Conservation (phyloP, 257 asterid species). For the Solanum phureja region DNA sequence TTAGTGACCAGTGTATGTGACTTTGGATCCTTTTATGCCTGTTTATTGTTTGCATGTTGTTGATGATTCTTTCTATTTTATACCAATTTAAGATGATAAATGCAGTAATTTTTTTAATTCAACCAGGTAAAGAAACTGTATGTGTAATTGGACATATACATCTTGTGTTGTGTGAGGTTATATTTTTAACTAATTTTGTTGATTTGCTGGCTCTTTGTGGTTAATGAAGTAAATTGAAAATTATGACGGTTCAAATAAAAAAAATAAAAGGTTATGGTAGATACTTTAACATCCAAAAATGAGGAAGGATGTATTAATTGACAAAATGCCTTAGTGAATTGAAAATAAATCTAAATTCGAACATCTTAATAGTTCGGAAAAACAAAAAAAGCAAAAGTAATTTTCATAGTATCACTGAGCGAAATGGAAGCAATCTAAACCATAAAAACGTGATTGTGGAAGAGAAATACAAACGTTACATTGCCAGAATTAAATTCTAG, state of each 20-base stretch:
- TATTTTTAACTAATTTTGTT: background rate
- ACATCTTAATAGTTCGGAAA: background rate
- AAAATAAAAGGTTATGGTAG: background rate
- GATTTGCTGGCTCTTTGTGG: background rate
- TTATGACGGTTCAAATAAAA: background rate
- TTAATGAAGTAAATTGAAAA: background rate
- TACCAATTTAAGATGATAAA: background rate
- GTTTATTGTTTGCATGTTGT: background rate
- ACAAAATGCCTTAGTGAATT: background rate
- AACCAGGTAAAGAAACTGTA: background rate
- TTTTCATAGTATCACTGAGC: background rate
- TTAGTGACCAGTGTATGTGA: background rate
- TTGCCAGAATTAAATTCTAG: background rate
- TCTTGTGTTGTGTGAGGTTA: background rate
- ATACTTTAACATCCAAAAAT: background rate
- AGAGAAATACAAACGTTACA: background rate
- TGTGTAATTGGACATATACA: background rate
- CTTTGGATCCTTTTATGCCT: background rate
- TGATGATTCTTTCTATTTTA: background rate
- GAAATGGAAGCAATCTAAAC: background rate
- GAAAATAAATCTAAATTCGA: background rate
- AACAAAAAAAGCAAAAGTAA: background rate
- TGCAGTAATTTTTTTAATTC: background rate
- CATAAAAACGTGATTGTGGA: background rate
- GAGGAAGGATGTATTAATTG: background rate